A percentile compares a stretch with the other conserved stretches of the same genome.
These are phyloP conservation scores for Fragilaria radians DNA, from an alignment of 108 stramenopile species.

Conservation along the genomic window DNA sequence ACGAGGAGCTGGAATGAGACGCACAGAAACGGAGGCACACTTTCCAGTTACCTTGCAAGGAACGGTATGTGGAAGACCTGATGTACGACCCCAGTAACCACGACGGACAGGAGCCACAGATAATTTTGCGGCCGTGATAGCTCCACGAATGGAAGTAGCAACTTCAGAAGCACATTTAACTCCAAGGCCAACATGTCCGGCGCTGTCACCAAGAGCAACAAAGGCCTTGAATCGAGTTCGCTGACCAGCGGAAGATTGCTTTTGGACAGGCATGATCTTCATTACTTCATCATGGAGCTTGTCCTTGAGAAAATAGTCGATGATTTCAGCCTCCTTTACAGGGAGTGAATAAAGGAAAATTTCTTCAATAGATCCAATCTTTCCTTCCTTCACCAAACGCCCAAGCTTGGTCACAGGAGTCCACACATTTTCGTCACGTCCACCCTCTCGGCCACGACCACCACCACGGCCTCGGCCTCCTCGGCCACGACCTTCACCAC, in stretches of 20 bases:
- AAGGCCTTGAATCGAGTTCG: slow-evolving; percentile 99
- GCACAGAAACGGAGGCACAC: slow-evolving; percentile 98
- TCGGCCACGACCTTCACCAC: slow-evolving; percentile 63
- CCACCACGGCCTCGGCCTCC: slow-evolving; percentile 84
- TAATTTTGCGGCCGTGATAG: slow-evolving; percentile 98
- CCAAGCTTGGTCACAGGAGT: slow-evolving; percentile 99
- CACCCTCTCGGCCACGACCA: slow-evolving; percentile 86
- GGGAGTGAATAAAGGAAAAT: slow-evolving; percentile 99
- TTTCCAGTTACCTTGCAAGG: slow-evolving; percentile 99
- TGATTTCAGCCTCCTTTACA: slow-evolving; percentile 99
- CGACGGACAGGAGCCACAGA: slow-evolving; percentile 97
- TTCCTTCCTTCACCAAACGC: slow-evolving; percentile 99
- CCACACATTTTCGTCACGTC: slow-evolving; percentile 92
- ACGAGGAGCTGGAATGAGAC: slow-evolving; percentile 99
- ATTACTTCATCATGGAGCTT: slow-evolving; percentile 99
- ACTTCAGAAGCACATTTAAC: slow-evolving; percentile 99
- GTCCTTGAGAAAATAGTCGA: slow-evolving; percentile 95
- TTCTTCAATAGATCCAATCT: slow-evolving; percentile 98
- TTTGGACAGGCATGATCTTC: slow-evolving; percentile 99
- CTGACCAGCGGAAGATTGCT: slow-evolving; percentile 99
- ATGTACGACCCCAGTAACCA: slow-evolving; percentile 98
- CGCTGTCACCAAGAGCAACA: slow-evolving; percentile 96
- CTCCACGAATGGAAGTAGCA: slow-evolving; percentile 99
- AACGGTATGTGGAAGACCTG: slow-evolving; percentile 97
- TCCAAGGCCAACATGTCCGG: slow-evolving; percentile 99